Evolutionary conservation across 345 rosid species (phyloP), one percentile per base, ranked within the genome.

Genomic region (Gossypium raimondii): DNA sequence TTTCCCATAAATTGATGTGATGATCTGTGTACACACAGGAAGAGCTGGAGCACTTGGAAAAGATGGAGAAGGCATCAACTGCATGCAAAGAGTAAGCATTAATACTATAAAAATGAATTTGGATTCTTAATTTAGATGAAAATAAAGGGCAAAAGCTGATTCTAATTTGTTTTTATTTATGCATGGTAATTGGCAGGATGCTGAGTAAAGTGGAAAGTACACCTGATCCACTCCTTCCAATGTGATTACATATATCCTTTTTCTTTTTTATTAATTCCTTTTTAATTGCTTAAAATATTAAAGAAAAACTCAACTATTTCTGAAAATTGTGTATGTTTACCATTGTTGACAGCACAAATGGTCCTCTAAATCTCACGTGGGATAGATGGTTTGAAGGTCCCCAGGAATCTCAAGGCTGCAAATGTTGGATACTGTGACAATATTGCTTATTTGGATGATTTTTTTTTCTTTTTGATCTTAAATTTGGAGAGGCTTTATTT

Each of bases 361-460:
- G 97, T 13, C 97, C 94, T 5, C 62, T 83, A 18, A 89, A 88
- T 45, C 84, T 88, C 0, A 22, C 55, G n/a, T 92, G 98, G 98
- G 98, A 94, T 73, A 87, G 86, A 69, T 94, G 98, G 98, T 94
- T 94, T 52, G 91, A 92, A 79, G 82, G 91, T 16, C 92, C 93
- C 10, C 81, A 77, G 71, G 90, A 92, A 48, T 82, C 88, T 0
- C 78, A 80, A 73, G 76, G 96, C 43, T 92, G 97, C 87, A 85
- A 82, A 48, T 92, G 96, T 86, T 81, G 83, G 92, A 85, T 90
- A 58, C 87, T 94, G 45, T 89, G 82, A 86, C 73, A 55, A 43
- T 58, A 22, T 67, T 57, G 80, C 73, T 73, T 68, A 22, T 68
- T 78, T 45, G 60, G 60, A 67, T 44, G 72, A n/a, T 11, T 61